Conservation (phyloP, 2,329 filamentous ascomycete genomes). For the Fusarium illudens region DNA sequence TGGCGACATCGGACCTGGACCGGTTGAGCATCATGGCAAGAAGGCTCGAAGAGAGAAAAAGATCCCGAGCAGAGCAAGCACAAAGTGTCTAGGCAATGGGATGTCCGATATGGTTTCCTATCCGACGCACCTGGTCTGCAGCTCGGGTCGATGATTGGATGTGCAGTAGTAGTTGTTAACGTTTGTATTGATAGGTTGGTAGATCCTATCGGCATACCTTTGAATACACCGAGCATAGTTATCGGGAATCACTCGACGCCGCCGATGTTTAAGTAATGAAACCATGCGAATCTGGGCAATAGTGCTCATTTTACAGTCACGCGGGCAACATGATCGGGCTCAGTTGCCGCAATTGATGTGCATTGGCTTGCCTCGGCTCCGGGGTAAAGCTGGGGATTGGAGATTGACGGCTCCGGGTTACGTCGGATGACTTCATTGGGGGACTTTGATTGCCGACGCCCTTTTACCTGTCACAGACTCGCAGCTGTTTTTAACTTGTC, state of each 20-base stretch:
- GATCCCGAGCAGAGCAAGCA: not conserved
- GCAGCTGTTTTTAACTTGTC: constrained; percentile 31
- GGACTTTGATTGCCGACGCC: constrained; percentile 37
- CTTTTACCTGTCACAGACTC: constrained; percentile 21
- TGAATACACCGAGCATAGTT: constrained; percentile 13
- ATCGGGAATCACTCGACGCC: constrained; percentile 16
- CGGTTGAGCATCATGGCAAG: constrained; percentile 44
- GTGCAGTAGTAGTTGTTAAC: constrained; percentile 8
- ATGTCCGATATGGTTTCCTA: constrained; percentile 16
- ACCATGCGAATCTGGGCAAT: constrained; percentile 14
- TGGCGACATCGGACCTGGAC: constrained; percentile 46
- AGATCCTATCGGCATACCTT: constrained; percentile 29
- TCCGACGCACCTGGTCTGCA: constrained; percentile 31
- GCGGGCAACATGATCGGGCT: constrained; percentile 4
- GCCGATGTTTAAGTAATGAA: constrained; percentile 13
- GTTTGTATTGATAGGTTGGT: constrained; percentile 13
- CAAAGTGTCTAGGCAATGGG: not conserved
- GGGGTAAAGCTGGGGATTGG: constrained; percentile 39
- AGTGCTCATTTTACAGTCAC: constrained; percentile 15
- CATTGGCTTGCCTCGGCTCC: constrained; percentile 31
- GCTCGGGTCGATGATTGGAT: constrained; percentile 28
- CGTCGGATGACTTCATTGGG: constrained; percentile 44
- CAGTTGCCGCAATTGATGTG: constrained; percentile 5
- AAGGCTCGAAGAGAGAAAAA: constrained; percentile 12
- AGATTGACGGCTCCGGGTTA: constrained; percentile 40